phyloP scores from a whole-genome alignment of 208 protist genomes.

The Trypanosoma boissoni region DNA sequence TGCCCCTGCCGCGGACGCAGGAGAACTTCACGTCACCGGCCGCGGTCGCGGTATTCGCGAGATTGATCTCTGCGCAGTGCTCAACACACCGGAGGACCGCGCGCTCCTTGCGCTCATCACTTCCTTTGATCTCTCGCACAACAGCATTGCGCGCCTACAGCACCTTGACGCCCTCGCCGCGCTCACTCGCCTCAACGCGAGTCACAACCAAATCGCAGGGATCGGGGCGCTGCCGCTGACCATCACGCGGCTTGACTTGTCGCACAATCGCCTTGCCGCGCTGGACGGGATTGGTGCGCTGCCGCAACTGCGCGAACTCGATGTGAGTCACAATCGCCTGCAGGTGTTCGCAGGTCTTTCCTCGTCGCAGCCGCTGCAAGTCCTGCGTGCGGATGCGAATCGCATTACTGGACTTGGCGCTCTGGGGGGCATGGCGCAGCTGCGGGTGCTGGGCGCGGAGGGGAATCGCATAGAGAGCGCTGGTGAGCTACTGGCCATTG shows the following conservation, averaged over 20 bases:
- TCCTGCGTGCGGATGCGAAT: constrained; percentile 72
- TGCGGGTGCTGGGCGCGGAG: constrained; percentile 49
- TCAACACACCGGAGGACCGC: constrained; percentile 49
- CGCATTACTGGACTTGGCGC: constrained; percentile 43
- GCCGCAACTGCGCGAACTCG: constrained; percentile 62
- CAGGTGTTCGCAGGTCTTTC: constrained; percentile 47
- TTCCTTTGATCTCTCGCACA: constrained; percentile 81
- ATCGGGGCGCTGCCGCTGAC: constrained; percentile 53
- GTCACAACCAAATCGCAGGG: constrained; percentile 61
- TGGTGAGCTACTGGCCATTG: constrained; percentile 63
- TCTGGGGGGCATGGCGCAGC: constrained; percentile 47
- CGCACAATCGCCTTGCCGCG: constrained; percentile 66
- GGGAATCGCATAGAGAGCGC: constrained; percentile 77
- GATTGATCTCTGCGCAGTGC: constrained; percentile 74
- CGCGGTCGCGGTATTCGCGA: constrained; percentile 61
- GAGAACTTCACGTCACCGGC: constrained; percentile 66
- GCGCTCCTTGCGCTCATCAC: constrained; percentile 65
- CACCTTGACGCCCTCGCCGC: constrained; percentile 56
- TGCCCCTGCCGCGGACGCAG: constrained; percentile 1
- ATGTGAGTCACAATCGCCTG: constrained; percentile 77
- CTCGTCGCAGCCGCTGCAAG: constrained; percentile 39
- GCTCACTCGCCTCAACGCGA: constrained; percentile 57
- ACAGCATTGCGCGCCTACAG: constrained; percentile 51
- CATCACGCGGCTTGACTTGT: constrained; percentile 68
- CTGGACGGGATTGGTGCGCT: constrained; percentile 60